Evolutionary conservation across 2,329 filamentous ascomycete species (phyloP).

Genomic region (Cyclaneusma minus): DNA sequence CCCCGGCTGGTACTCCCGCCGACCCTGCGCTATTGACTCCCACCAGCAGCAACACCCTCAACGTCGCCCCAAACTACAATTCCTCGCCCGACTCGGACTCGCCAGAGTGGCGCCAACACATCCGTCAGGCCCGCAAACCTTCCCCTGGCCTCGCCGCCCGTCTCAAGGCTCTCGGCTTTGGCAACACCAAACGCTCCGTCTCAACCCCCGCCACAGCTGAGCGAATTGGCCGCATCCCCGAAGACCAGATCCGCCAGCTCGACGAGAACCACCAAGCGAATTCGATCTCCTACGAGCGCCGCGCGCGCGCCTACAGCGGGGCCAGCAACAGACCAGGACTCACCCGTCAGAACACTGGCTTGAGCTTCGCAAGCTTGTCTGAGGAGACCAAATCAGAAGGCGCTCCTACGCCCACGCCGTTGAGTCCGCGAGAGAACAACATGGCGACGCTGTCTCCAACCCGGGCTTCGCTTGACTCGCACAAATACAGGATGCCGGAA

Average conservation of each 20-base stretch:
- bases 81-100: too few species aligned
- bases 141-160: slow-evolving; percentile 49
- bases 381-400: slow-evolving; percentile 1
- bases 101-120: slow-evolving; percentile 2
- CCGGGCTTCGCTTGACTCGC: slow-evolving; percentile 34
- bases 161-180: slow-evolving; percentile 49
- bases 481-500: slow-evolving; percentile 62
- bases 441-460: background rate
- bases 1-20: too few species aligned
- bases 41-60: too few species aligned
- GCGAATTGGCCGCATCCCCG: slow-evolving; percentile 50
- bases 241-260: slow-evolving; percentile 53
- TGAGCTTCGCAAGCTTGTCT: slow-evolving; percentile 5
- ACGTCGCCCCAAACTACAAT: too few species aligned
- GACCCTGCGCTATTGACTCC: too few species aligned
- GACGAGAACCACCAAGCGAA: slow-evolving; percentile 49
- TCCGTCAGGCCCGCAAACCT: slow-evolving; percentile 32
- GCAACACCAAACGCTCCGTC: slow-evolving; percentile 15
- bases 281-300: slow-evolving; percentile 33
- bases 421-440: slow-evolving; percentile 1
- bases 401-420: background rate
- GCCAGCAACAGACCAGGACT: slow-evolving; percentile 26
- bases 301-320: slow-evolving; percentile 60
- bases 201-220: slow-evolving; percentile 24
- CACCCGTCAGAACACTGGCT: slow-evolving; percentile 15